These are phyloP conservation scores for Akebia trifoliata DNA, from an alignment of 164 flowering plant genomes.

Conservation along the genomic window DNA sequence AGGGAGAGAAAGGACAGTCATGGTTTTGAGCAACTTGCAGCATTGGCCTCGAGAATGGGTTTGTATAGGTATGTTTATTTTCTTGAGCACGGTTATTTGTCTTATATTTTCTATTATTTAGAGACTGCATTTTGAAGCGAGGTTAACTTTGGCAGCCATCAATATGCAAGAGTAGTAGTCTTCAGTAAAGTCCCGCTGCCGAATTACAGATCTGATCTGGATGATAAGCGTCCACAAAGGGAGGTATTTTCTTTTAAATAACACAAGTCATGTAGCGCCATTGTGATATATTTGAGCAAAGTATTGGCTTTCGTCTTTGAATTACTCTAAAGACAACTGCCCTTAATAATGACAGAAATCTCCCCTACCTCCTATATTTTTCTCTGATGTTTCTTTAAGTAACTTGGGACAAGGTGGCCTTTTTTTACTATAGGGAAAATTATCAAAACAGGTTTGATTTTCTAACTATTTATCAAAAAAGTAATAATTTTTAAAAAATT, in stretches of 20 bases:
- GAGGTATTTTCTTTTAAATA: conserved; percentile 49
- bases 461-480: no score
- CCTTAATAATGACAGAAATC: no score
- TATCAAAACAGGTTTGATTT: no score
- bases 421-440: background rate
- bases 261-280: background rate
- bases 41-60: conserved; percentile 76
- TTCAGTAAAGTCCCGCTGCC: conserved; percentile 85
- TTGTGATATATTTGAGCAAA: no score
- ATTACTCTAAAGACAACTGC: no score
- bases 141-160: conserved; percentile 47
- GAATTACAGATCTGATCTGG: conserved; percentile 87
- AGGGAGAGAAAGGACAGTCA: conserved; percentile 82
- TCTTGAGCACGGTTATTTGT: background rate
- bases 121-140: conserved; percentile 7
- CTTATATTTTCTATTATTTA: background rate
- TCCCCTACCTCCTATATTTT: background rate
- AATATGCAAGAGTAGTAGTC: conserved; percentile 72
- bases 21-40: conserved; percentile 70
- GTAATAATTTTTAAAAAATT: no score
- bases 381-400: background rate
- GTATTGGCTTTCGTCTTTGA: no score
- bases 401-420: background rate
- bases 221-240: conserved; percentile 84
- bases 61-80: conserved; percentile 59